Percentiles rank a stretch among this genome's conserved stretches.
Evolutionary conservation across 2,329 filamentous ascomycete genomes (phyloP).

Genomic region (Hymenoscyphus scutula): DNA sequence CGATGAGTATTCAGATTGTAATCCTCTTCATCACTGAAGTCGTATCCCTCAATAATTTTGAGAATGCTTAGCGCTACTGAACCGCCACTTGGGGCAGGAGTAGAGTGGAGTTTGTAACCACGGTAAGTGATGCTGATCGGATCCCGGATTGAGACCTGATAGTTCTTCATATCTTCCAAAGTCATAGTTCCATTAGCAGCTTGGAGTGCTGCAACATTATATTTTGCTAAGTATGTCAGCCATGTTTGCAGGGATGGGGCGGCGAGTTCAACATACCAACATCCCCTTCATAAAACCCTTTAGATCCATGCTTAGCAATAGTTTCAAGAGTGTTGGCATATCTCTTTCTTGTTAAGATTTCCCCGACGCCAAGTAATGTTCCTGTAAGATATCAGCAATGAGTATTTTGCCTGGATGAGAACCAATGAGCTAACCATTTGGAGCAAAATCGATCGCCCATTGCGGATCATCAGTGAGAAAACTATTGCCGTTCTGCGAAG

Average conservation of each 20-base stretch:
- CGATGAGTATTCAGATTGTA: constrained; percentile 70
- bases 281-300: constrained; percentile 61
- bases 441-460: constrained; percentile 69
- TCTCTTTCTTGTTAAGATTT: constrained; percentile 62
- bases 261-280: constrained; percentile 39
- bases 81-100: constrained; percentile 75
- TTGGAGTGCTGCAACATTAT: constrained; percentile 58
- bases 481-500: constrained; percentile 44
- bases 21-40: constrained; percentile 45
- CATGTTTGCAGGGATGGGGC: neutral
- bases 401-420: neutral
- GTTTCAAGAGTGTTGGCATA: constrained; percentile 63
- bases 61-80: constrained; percentile 64
- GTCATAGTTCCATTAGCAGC: constrained; percentile 61
- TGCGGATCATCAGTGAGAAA: constrained; percentile 60
- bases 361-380: constrained; percentile 55
- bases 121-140: constrained; percentile 64
- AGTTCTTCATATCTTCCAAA: constrained; percentile 59
- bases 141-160: constrained; percentile 63
- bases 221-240: constrained; percentile 44
- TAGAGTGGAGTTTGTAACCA: constrained; percentile 66
- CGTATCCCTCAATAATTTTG: constrained; percentile 73
- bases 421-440: constrained; percentile 47
- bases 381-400: constrained; percentile 34
- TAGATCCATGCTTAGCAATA: constrained; percentile 57